Base-by-base conservation (phyloP, 164 flowering plant species). In the Macadamia tetraphylla region DNA sequence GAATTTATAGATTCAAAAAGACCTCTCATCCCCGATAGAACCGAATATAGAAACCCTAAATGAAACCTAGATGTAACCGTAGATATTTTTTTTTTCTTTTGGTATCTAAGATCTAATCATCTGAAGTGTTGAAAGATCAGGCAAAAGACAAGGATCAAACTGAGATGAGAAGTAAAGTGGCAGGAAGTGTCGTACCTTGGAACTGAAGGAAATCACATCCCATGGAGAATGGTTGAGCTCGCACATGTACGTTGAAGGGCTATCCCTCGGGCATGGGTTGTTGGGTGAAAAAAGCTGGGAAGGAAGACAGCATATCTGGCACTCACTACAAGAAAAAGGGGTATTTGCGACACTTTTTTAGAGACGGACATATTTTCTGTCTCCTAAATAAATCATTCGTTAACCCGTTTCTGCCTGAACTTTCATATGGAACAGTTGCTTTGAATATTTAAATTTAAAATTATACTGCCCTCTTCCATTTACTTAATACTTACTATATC, bases 181-280 rank as follows among this genome's bases (percentile, higher is more conserved):
- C n/a, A n/a, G n/a, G n/a, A n/a, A n/a, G n/a, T n/a, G n/a, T n/a
- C n/a, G 4, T 35, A 35, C 40, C 12, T 58, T 32, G 13, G 32
- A 9, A 6, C 0, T 31, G 60, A 57, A 57, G 13, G 13, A 23
- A 2, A 57, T 3, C 6, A 58, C 13, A 58, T 58, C 32, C 60
- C 60, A 58, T 58, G 60, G 60, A 12, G 60, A 58, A 10, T 10
- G 60, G 32, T 58, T 58, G 32, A 58, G 60, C 60, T 29, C 32
- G 60, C 60, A 29, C 11, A 58, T 31, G 60, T 29, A 32, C 1
- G 30, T 3, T 1, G 9, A 13, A 58, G 32, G 30, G 3, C 29
- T 58, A 32, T 31, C 13, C 9, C 12, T 29, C 32, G 2, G 2
- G 32, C 3, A 58, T 1, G 58, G 58, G n/a, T n/a, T n/a, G 40